Conservation (phyloP, 192 early-diverging fungal species). For the Umbelopsis ramanniana region DNA sequence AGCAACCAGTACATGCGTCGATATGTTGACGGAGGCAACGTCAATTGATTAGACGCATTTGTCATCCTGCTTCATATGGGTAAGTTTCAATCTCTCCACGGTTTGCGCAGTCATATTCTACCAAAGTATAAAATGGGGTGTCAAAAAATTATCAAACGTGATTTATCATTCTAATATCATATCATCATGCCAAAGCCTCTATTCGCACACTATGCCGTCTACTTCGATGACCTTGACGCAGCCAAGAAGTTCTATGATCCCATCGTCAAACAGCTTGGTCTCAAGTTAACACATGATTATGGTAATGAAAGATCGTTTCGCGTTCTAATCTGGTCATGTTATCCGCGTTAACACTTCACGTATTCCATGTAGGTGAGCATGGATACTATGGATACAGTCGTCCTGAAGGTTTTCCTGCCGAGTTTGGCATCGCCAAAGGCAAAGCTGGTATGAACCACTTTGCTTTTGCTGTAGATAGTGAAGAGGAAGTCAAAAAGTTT, state of each 20-base stretch:
- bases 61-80: too few species aligned
- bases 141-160: background rate
- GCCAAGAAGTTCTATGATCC: conserved; percentile 14
- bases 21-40: background rate
- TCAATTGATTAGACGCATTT: background rate
- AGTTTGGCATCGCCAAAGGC: conserved; percentile 5
- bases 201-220: background rate
- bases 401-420: background rate
- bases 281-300: background rate
- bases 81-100: too few species aligned
- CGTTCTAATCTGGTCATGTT: too few species aligned
- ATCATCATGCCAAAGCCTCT: background rate
- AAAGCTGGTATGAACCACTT: background rate
- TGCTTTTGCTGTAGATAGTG: background rate
- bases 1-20: background rate
- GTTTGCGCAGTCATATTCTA: background rate
- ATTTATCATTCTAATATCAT: background rate
- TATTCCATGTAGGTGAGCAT: background rate
- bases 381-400: background rate
- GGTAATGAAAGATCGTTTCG: background rate
- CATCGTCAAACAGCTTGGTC: background rate
- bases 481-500: background rate
- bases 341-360: background rate
- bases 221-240: background rate
- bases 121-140: background rate